phyloP scores from a whole-genome alignment of 176 grass and related monocot genomes.

The Eremochloa ophiuroides region DNA sequence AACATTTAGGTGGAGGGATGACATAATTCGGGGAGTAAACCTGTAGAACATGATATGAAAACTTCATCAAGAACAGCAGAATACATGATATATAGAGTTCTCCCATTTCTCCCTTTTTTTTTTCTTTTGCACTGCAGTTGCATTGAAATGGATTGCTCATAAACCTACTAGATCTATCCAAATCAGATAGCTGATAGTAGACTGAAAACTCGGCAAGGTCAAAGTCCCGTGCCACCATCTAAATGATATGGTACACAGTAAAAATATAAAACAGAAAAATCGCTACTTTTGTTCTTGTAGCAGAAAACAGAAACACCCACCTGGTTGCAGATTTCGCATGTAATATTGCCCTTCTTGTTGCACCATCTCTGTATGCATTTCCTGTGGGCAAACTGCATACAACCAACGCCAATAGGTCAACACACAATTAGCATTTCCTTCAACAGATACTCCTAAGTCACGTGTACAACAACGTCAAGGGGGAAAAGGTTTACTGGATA shows the following conservation, averaged over 20 bases:
- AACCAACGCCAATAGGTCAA: conserved; percentile 11
- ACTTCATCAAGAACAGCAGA: neutral
- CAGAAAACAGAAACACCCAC: conserved; percentile 34
- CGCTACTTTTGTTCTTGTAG: neutral
- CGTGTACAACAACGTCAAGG: neutral
- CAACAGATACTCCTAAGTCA: conserved; percentile 9
- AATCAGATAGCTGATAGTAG: neutral
- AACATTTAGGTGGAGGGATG: conserved; percentile 48
- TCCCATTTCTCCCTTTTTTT: neutral
- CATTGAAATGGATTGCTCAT: neutral
- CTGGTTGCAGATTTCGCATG: conserved; percentile 99
- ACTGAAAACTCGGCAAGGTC: neutral
- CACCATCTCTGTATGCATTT: conserved; percentile 99
- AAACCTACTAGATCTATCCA: neutral
- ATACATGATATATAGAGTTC: neutral
- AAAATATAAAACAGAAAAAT: neutral
- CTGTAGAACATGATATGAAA: conserved; percentile 38
- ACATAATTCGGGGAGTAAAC: conserved; percentile 84
- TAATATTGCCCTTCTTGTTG: conserved; percentile 96
- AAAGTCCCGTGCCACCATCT: neutral
- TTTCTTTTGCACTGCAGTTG: neutral
- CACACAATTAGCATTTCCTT: conserved; percentile 21
- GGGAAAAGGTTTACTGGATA: neutral
- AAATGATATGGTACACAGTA: neutral
- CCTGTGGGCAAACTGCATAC: conserved; percentile 84